Base-by-base conservation (phyloP, 2,329 filamentous ascomycete species). In the Aspergillus arachidicola region DNA sequence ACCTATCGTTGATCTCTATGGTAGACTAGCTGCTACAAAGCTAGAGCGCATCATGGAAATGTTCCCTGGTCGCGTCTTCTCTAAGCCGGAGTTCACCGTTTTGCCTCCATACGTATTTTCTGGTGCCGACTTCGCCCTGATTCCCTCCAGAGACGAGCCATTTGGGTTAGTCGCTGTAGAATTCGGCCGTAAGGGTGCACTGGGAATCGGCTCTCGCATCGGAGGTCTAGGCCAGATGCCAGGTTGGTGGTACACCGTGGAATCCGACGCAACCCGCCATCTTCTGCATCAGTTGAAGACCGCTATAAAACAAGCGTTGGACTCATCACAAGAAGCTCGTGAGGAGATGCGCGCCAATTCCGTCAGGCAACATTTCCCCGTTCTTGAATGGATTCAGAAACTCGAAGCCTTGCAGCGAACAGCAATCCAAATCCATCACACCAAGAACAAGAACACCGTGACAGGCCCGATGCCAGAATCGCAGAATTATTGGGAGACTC, bases 181-280 rank as follows among this genome's bases (percentile, higher is more conserved):
- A 69, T 90, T 90, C 66, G 88, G 88, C 61, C 82, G 88, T 28
- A 90, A 90, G 73, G 88, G 88, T 69, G 88, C 88, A 26, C 80
- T 90, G 46, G 88, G 88, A 69, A 86, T 90, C 59, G 88, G 88
- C 54, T 86, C 87, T 43, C 82, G 87, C 58, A 88, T 90, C 41
- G 88, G 88, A 67, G 88, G 88, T 61, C 80, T 90, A 23, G 87
- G 88, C 19, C 86, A 89, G 71, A 90, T 90, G 87, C 88, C 88
- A 23, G 88, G 88, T 28, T 90, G 87, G 85, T 90, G 88, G 88
- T 90, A 86, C 73, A 89, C 87, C 0, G 85, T 90, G 60, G 88
- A 90, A 72, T 89, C 86, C 0, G 87, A 83, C 6, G 86, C 86
- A 1, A 88, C 87, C 0, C 82, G 82, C 50, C 88, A 90, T 78